These are phyloP conservation scores for Rhodotorula sp. DNA, from an alignment of 1,284 basidiomycete species.

Conservation along the genomic window DNA sequence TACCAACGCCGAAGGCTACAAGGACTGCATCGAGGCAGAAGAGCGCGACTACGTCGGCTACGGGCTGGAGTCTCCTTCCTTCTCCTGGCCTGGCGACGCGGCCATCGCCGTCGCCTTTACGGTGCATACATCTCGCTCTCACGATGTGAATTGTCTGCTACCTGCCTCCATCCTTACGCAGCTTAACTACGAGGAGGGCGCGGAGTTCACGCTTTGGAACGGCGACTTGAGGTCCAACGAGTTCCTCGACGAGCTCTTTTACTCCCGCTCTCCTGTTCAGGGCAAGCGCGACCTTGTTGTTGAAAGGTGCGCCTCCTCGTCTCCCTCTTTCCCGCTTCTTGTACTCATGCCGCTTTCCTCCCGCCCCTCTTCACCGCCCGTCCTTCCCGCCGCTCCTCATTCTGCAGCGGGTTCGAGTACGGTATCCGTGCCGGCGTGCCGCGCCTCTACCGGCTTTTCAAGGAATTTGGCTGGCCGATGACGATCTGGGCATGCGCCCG, in stretches of 20 bases:
- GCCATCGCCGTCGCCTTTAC: constrained; percentile 44
- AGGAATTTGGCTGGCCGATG: constrained; percentile 46
- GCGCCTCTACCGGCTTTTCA: constrained; percentile 51
- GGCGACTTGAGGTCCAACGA: constrained; percentile 39
- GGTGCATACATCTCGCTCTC: constrained; percentile 30
- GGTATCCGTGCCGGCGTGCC: constrained; percentile 52
- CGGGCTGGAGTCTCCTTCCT: constrained; percentile 30
- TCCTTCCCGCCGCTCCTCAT: not conserved
- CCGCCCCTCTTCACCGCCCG: too few species aligned
- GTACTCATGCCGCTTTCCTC: too few species aligned
- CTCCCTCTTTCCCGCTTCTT: too few species aligned
- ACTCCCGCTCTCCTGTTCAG: constrained; percentile 36
- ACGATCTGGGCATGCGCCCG: constrained; percentile 52
- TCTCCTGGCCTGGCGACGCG: constrained; percentile 37
- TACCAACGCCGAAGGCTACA: not conserved
- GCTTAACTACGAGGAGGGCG: constrained; percentile 34
- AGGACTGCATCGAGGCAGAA: constrained; percentile 25
- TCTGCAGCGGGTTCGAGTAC: constrained; percentile 49
- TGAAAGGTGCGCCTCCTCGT: constrained; percentile 36
- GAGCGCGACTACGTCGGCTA: constrained; percentile 44
- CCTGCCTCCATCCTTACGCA: not conserved
- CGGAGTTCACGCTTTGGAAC: constrained; percentile 44
- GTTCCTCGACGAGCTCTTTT: constrained; percentile 41
- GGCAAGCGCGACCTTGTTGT: constrained; percentile 48
- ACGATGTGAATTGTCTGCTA: not conserved